phyloP scores from a whole-genome alignment of 352 stramenopile species.

The Labyrinthula sp. region DNA sequence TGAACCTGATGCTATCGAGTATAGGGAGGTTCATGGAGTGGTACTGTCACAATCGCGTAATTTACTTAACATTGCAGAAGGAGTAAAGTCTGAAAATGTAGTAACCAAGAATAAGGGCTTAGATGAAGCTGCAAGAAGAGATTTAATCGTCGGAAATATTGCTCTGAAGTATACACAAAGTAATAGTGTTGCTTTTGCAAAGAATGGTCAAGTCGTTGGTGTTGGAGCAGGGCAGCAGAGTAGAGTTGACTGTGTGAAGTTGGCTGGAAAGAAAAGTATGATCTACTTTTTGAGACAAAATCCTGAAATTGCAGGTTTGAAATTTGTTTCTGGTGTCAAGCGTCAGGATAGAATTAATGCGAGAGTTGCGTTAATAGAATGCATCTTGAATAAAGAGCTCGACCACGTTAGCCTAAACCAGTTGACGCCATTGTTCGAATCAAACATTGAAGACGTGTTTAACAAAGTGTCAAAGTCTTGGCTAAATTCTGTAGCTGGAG shows the following conservation, averaged over 20 bases:
- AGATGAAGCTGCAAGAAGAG: constrained; percentile 37
- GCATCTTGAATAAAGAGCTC: constrained; percentile 84
- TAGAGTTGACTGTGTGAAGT: constrained; percentile 97
- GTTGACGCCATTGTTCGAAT: constrained; percentile 84
- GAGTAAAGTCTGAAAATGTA: constrained; percentile 57
- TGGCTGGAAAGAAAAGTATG: constrained; percentile 84
- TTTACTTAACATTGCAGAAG: constrained; percentile 70
- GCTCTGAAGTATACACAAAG: constrained; percentile 99
- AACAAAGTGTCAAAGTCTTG: too few species aligned
- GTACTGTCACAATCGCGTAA: constrained; percentile 95
- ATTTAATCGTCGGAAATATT: constrained; percentile 94
- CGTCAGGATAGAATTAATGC: constrained; percentile 96
- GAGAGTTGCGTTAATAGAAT: constrained; percentile 96
- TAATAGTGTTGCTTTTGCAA: constrained; percentile 95
- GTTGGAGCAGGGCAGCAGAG: constrained; percentile 97
- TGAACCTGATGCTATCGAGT: constrained; percentile 73
- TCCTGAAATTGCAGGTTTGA: constrained; percentile 74
- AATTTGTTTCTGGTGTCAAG: constrained; percentile 91
- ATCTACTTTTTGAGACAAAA: constrained; percentile 96
- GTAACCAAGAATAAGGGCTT: constrained; percentile 38
- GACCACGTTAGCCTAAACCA: constrained; percentile 73
- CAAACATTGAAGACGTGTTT: constrained; percentile 70
- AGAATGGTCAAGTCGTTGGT: constrained; percentile 97
- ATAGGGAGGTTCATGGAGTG: constrained; percentile 90
- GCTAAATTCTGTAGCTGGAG: constrained; percentile 43